Evolutionary conservation across 2,329 filamentous ascomycete species (phyloP).

Genomic region (Cladosporium cucumerinum): DNA sequence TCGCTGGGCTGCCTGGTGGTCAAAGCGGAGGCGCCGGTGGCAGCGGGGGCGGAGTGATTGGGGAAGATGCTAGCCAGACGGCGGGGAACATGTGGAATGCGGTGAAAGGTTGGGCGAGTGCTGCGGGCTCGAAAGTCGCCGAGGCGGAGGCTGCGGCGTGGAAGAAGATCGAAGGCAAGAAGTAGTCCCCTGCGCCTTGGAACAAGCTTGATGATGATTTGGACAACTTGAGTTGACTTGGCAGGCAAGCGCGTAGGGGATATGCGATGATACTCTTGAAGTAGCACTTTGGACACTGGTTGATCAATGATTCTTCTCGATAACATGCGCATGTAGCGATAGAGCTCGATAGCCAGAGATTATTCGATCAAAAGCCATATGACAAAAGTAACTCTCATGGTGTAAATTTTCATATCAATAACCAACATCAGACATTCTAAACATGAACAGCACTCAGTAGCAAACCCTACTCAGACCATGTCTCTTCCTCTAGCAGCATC

Average conservation of each 20-base stretch:
- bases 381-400: background rate
- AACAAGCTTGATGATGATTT: background rate
- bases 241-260: background rate
- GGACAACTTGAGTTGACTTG: background rate
- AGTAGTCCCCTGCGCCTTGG: background rate
- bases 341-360: background rate
- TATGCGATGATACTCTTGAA: background rate
- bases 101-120: slow-evolving; percentile 43
- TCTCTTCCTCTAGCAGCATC: background rate
- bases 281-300: background rate
- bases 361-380: background rate
- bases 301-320: background rate
- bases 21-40: slow-evolving; percentile 34
- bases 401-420: background rate
- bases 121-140: slow-evolving; percentile 40
- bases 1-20: slow-evolving; percentile 37
- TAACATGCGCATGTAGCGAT: background rate
- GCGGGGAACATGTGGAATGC: slow-evolving; percentile 34
- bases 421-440: background rate
- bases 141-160: slow-evolving; percentile 48
- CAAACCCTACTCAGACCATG: background rate
- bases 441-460: background rate
- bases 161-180: slow-evolving; percentile 39
- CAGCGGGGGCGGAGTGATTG: slow-evolving; percentile 26
- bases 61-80: slow-evolving; percentile 19